A percentile compares a stretch with the other conserved stretches of the same genome.
Conservation (phyloP, 208 protist species). For the Wallacemonas collosoma region DNA sequence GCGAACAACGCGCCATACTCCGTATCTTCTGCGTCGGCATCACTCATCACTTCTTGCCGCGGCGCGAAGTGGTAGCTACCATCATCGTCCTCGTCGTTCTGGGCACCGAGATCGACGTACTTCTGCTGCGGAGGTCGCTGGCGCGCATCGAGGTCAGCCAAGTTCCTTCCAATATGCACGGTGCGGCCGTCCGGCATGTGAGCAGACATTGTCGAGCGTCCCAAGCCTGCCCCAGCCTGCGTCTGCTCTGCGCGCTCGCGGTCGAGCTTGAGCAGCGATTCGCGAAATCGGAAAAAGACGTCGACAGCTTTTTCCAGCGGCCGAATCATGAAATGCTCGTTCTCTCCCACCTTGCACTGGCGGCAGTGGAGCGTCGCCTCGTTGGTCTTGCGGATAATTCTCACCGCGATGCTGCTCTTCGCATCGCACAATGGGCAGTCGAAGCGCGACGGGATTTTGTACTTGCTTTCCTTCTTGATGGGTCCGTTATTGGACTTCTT, state of each 20-base stretch:
- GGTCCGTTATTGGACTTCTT: slow-evolving; percentile 74
- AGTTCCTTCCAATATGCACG: slow-evolving; percentile 2
- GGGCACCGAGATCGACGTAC: slow-evolving; percentile 18
- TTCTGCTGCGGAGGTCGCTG: slow-evolving; percentile 6
- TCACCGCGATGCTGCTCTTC: slow-evolving; percentile 77
- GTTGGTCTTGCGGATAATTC: slow-evolving; percentile 47
- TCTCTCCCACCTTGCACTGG: slow-evolving; percentile 53
- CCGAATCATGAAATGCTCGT: slow-evolving; percentile 51
- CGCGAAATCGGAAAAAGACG: slow-evolving; percentile 89
- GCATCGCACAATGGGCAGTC: slow-evolving; percentile 90
- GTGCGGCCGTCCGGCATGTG: slow-evolving; percentile 1
- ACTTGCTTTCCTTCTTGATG: slow-evolving; percentile 92
- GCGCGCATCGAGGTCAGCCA: slow-evolving; percentile 16
- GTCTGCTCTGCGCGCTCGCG: slow-evolving; percentile 44
- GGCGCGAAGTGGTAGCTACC: slow-evolving; percentile 50
- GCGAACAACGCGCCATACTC: slow-evolving; percentile 43
- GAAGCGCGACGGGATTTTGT: slow-evolving; percentile 89
- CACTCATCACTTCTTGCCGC: slow-evolving; percentile 27
- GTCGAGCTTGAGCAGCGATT: slow-evolving; percentile 75
- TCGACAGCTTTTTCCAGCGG: slow-evolving; percentile 82
- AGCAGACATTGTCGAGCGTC: slow-evolving; percentile 1
- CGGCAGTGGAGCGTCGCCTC: slow-evolving; percentile 75
- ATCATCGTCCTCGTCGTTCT: slow-evolving; percentile 32
- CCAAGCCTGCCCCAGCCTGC: slow-evolving; percentile 14
- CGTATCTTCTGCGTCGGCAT: slow-evolving; percentile 28